Evolutionary conservation across 1,284 basidiomycete genomes (phyloP), one percentile per base, ranked within the genome.

Genomic region (Marasmius oreades): DNA sequence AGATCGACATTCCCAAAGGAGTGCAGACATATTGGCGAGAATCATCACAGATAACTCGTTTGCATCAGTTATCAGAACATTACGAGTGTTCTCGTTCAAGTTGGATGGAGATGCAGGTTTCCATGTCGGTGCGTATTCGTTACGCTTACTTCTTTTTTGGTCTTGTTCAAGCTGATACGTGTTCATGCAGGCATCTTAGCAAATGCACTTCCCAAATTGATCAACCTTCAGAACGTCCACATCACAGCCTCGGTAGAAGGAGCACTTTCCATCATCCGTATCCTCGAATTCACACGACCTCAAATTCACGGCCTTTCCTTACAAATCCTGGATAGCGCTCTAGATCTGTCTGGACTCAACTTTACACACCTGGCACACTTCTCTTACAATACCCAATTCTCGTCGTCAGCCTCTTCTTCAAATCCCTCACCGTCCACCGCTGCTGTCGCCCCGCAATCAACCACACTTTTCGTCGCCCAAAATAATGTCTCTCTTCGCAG

Each of bases 11-110:
- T 79, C 82, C 0, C 82, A 82, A 60, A 77, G 85, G n/a, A 87
- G 79, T 59, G 86, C 86, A 2, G 87, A 88, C 62, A 86, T 89
- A 55, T 73, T 89, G 39, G 84, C 84, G 0, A 74, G 83, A 24
- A 80, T 89, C 59, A 82, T 88, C 55, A 76, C 79, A 10, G 85
- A 88, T 64, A 63, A 75, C 1, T 67, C 72, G 10, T 88, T 88
- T 62, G 83, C 86, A 1, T 71, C 73, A 55, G 76, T 80, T 34
- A 78, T 89, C 47, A 74, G 73, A 62, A 83, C 79, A 18, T 61
- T 89, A 59, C 75, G 80, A 10, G 77, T 89, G 23, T 85, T 79
- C 62, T 82, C 82, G 0, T 74, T 77, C 8, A 72, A 73, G 46
- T 68, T 74, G 5, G 78, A 80, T 47, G 67, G 65, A 55, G 75